Evolutionary conservation across 306 rosid species (phyloP).

Genomic region (Biancaea sappan): DNA sequence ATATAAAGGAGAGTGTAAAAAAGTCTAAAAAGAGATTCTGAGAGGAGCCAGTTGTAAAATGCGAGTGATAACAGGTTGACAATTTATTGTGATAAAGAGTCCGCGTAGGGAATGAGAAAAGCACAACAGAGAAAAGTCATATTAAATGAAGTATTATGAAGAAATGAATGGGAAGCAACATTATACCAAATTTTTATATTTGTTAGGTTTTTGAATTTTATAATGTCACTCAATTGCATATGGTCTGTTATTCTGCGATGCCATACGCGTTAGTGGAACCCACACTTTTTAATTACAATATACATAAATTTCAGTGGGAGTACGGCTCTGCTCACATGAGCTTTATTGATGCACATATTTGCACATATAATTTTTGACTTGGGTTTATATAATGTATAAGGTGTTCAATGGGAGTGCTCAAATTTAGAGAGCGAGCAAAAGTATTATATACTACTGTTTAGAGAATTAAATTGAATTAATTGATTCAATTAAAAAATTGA

Average conservation of each 20-base stretch:
- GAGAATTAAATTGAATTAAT: too few species aligned
- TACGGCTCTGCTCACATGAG: slow-evolving; percentile 21
- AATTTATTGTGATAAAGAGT: slow-evolving; percentile 12
- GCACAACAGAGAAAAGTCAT: neutral
- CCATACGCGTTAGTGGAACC: slow-evolving; percentile 41
- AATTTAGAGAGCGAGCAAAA: too few species aligned
- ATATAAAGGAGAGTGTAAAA: slow-evolving; percentile 12
- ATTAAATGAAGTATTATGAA: neutral
- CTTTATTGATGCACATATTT: neutral
- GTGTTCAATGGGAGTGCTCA: too few species aligned
- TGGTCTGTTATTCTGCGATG: neutral
- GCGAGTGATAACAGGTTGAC: slow-evolving; percentile 29
- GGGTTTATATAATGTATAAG: too few species aligned
- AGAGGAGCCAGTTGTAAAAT: slow-evolving; percentile 33
- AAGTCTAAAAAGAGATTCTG: slow-evolving; percentile 11
- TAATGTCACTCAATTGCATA: neutral
- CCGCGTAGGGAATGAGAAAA: slow-evolving; percentile 39
- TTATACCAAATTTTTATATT: slow-evolving; percentile 1
- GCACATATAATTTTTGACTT: neutral
- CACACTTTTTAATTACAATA: neutral
- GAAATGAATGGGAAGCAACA: slow-evolving; percentile 39
- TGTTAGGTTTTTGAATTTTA: neutral
- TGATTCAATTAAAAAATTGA: too few species aligned
- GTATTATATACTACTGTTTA: too few species aligned
- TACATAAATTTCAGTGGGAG: neutral